Evolutionary conservation across 805 yeast species (phyloP).

Genomic region (Allodekkera sacchari): DNA sequence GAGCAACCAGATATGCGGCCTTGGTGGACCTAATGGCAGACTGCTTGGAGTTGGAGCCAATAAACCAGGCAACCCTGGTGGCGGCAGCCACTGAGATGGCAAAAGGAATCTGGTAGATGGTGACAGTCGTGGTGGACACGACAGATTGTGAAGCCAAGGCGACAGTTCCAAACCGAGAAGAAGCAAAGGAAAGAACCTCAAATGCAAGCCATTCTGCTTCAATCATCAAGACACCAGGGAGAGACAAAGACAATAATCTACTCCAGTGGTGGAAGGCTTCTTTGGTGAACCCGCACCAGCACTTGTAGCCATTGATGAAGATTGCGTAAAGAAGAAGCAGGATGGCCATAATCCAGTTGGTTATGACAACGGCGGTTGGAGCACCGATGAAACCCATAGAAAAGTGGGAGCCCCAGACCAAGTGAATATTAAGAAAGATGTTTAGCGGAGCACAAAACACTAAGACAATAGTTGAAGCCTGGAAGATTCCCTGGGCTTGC

Average conservation of each 20-base stretch:
- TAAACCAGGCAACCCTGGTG: conserved; percentile 48
- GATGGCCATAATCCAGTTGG: conserved; percentile 48
- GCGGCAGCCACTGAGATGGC: conserved; percentile 52
- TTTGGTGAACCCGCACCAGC: conserved; percentile 43
- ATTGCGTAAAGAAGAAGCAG: conserved; percentile 33
- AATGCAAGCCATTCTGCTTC: conserved; percentile 55
- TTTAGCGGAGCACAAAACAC: conserved; percentile 48
- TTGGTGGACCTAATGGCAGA: conserved; percentile 31
- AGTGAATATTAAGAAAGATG: conserved; percentile 34
- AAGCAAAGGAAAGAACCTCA: conserved; percentile 46
- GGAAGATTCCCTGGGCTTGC: conserved; percentile 53
- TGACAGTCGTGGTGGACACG: conserved; percentile 34
- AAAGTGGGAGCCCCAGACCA: conserved; percentile 34
- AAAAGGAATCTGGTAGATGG: conserved; percentile 50
- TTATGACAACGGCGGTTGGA: conserved; percentile 49
- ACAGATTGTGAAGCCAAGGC: conserved; percentile 47
- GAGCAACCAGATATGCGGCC: conserved; percentile 29
- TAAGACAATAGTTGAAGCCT: conserved; percentile 45
- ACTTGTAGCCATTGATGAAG: conserved; percentile 35
- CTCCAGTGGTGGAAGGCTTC: conserved; percentile 41
- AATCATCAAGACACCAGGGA: conserved; percentile 50
- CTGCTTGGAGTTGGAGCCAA: conserved; percentile 31
- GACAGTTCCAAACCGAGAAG: conserved; percentile 45
- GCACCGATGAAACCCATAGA: conserved; percentile 54
- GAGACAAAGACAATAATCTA: conserved; percentile 33